Evolutionary conservation across 345 rosid species (phyloP), one percentile per base, ranked within the genome.

Genomic region (Draba incana): DNA sequence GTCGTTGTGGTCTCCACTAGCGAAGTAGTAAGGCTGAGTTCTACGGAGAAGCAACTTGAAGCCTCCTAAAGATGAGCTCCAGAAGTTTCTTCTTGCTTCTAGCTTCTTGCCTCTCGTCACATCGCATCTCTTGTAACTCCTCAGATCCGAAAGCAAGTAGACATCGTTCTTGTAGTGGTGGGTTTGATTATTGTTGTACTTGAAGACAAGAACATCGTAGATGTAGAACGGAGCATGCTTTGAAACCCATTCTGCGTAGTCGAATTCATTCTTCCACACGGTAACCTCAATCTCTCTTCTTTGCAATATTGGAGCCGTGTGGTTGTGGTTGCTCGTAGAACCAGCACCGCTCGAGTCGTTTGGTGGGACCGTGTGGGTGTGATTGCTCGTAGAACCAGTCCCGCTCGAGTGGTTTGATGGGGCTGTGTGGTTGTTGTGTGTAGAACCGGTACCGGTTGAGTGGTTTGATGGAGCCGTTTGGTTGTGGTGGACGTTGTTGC

Each of bases 11-110:
- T 64, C 70, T 0, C 70, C 70, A 66, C 52, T 53, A 2, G 20
- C 23, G 0, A 66, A 53, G 52, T 42, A 53, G 52, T 66, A 50
- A 38, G 48, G 10, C 49, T 50, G 70, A 65, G 60, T 15, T 42
- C 12, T 66, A 9, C 31, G 61, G 52, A 66, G 51, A 66, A 53
- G 70, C 42, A 66, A 53, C 62, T 15, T 66, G 58, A 66, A 66
- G 9, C 69, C 59, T 51, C 5, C 9, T 37, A 16, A 27, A 2
- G 16, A 49, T 5, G 7, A 5, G 20, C 20, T 20, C 4, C 7
- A 31, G 0, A 7, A 31, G 8, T 31, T 7, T 24, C 23, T 12
- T 51, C 69, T 15, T 41, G 41, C 28, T 15, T 6, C 12, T 52
- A 65, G 50, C 50, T 52, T 52, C 60, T 41, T 52, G 2, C 50